phyloP scores from a whole-genome alignment of 2,329 filamentous ascomycete genomes.

The Bretziella fagacearum region DNA sequence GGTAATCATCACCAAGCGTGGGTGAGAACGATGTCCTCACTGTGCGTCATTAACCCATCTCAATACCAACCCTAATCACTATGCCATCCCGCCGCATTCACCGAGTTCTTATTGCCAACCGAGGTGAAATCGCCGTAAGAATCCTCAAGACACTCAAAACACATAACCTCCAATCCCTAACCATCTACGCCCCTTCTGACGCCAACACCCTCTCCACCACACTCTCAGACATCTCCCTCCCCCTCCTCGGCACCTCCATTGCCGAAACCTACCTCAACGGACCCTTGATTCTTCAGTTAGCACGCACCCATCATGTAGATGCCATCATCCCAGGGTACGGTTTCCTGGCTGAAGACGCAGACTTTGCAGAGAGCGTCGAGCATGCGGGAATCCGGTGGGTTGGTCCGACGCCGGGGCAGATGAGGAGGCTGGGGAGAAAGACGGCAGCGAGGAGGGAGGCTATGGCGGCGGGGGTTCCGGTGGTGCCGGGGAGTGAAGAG shows the following conservation, averaged over 20 bases:
- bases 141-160: constrained; percentile 50
- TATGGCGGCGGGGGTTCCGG: constrained; percentile 19
- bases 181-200: constrained; percentile 49
- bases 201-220: constrained; percentile 50
- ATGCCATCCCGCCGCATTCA: not conserved
- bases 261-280: constrained; percentile 47
- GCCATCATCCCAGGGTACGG: constrained; percentile 52
- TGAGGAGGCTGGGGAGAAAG: constrained; percentile 25
- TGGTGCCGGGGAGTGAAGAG: constrained; percentile 22
- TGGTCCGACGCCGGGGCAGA: constrained; percentile 35
- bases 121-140: constrained; percentile 58
- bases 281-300: constrained; percentile 38
- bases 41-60: not conserved
- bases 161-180: constrained; percentile 51
- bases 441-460: constrained; percentile 24
- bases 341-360: constrained; percentile 45
- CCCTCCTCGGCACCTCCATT: constrained; percentile 34
- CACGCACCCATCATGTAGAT: constrained; percentile 30
- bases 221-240: constrained; percentile 48
- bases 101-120: constrained; percentile 48
- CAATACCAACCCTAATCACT: not conserved
- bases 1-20: too few relatives aligned
- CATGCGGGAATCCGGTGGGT: constrained; percentile 40
- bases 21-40: too few relatives aligned
- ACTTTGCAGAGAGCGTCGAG: constrained; percentile 37